phyloP scores from a whole-genome alignment of 306 rosid genomes.

The Fagus sylvatica region DNA sequence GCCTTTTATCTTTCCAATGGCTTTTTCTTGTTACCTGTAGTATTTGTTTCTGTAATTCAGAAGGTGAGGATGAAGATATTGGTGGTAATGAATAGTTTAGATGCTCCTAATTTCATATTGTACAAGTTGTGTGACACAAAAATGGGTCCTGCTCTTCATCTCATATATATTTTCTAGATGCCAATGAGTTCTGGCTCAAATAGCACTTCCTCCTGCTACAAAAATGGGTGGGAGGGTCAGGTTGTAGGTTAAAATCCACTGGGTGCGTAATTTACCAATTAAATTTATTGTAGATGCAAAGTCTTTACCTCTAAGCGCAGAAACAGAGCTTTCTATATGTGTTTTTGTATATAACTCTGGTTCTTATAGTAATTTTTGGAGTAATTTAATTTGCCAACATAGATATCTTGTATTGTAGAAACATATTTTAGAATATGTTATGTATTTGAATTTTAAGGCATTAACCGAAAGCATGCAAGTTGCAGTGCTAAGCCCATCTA shows the following conservation, averaged over 20 bases:
- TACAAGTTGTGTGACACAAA: conserved; percentile 8
- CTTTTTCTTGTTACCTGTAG: not conserved
- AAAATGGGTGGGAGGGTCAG: no score
- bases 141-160: not conserved
- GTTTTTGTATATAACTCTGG: not conserved
- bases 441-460: not conserved
- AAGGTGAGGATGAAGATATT: not conserved
- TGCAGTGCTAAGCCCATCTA: not conserved
- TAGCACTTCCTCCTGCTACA: no score
- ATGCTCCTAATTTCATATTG: not conserved
- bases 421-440: not conserved
- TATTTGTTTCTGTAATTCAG: not conserved
- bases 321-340: not conserved
- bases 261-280: no score
- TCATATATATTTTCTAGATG: not conserved
- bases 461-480: not conserved
- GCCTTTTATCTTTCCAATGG: not conserved
- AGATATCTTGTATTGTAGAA: not conserved
- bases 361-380: not conserved
- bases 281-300: not conserved
- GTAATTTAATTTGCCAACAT: not conserved
- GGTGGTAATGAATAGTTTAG: not conserved
- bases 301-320: not conserved
- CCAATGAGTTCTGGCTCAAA: no score
- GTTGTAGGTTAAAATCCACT: no score